Base-by-base conservation (phyloP, 768 basidiomycete genomes). In the Leucosporidium scottii region DNA sequence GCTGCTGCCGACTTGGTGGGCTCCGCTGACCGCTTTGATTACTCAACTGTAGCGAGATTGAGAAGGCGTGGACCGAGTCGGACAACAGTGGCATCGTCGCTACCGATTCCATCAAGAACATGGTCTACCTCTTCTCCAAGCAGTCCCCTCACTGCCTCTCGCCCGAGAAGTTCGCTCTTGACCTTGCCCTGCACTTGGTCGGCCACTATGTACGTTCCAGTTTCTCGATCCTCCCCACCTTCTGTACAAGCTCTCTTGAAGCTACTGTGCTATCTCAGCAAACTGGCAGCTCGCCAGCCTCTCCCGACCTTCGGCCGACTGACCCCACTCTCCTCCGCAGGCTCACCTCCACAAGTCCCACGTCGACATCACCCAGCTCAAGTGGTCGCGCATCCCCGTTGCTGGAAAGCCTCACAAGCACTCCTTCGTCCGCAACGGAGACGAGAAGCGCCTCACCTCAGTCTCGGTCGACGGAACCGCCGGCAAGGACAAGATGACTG, bases 11-110 rank as follows among this genome's bases (percentile, higher is more conserved):
- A 36, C 48, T 5, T 31, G 5, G 18, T 49, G 49, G 50, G 31
- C 36, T 3, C 21, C 9, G 36, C 49, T 47, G 6, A 59, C 27
- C 20, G 34, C 25, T 17, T 59, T 48, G 64, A 27, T 8, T 30
- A 44, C 12, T 36, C 34, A 18, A 51, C 63, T 34, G 34, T 34
- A 90, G 90, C 74, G 69, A 69, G 5, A 64, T 74, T 44, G 67
- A 62, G 25, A 59, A 55, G 3, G 75, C 74, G 5, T 97, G 89
- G 78, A 94, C 90, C 5, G 73, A 90, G 71, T 91, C 89, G 0
- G 91, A 97, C 76, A 98, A 98, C 79, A 83, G 83, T 4, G 85
- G 87, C 15, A 83, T 96, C 15, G 91, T 98, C 3, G 87, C 93
- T 3, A 98, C 93, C 1, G 93, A 98, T 79, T 90, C 90, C 1